Conservation (phyloP, 2,329 filamentous ascomycete genomes). For the Aspergillus alliaceus region DNA sequence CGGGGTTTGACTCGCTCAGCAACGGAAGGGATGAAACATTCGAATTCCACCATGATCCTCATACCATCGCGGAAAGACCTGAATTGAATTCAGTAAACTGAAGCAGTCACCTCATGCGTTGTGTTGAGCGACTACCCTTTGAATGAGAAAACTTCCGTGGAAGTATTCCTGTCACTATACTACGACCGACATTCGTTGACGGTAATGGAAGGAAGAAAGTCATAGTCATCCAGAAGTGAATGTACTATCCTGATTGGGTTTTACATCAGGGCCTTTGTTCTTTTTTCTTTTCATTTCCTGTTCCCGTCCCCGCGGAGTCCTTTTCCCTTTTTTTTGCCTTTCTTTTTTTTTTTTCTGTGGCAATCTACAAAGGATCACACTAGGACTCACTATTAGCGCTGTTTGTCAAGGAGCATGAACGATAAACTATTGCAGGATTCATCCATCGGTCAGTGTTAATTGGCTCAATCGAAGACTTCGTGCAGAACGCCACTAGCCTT, state of each 20-base stretch:
- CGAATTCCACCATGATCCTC: background rate
- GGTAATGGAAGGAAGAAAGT: background rate
- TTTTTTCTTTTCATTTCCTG: background rate
- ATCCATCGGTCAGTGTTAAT: background rate
- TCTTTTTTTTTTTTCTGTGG: background rate
- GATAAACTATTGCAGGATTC: background rate
- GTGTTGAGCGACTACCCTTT: too few relatives aligned
- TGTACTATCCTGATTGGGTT: too few relatives aligned
- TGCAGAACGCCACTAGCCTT: background rate
- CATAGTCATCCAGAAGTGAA: background rate
- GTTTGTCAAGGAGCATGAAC: background rate
- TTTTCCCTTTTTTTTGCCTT: background rate
- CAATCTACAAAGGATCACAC: background rate
- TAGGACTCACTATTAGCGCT: background rate
- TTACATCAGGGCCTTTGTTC: background rate
- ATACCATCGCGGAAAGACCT: background rate
- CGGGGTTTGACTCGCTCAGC: background rate
- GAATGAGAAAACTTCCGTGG: background rate
- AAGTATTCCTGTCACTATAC: background rate
- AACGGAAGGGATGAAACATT: slow-evolving; percentile 6
- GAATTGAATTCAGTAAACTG: background rate
- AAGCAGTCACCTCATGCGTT: background rate
- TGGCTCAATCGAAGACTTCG: background rate
- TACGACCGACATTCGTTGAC: background rate
- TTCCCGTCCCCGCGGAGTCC: too few relatives aligned